phyloP scores from a whole-genome alignment of 352 stramenopile genomes.

The Phytophthora litchii region DNA sequence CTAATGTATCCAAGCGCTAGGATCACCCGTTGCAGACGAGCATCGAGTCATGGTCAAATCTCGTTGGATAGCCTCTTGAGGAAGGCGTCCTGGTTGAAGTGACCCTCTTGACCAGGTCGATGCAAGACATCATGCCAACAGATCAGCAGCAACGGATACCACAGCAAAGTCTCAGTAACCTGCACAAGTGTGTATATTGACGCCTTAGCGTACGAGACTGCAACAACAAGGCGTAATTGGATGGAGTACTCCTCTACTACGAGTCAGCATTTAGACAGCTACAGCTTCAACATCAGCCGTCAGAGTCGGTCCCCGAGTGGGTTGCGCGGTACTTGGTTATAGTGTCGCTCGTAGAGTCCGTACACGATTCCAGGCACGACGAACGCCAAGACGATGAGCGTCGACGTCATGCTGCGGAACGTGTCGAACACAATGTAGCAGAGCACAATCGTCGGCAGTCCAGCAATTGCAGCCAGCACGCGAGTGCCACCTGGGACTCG shows the following conservation, averaged over 20 bases:
- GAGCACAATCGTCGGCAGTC: slow-evolving; percentile 31
- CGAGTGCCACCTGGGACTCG: slow-evolving; percentile 39
- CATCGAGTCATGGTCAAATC: not conserved
- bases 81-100: slow-evolving; percentile 4
- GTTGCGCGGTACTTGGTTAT: slow-evolving; percentile 20
- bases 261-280: not conserved
- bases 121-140: not conserved
- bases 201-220: not conserved
- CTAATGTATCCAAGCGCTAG: slow-evolving; percentile 2
- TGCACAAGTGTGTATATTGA: slow-evolving; percentile 8
- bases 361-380: slow-evolving; percentile 41
- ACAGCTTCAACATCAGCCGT: slow-evolving; percentile 8
- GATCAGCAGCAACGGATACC: not conserved
- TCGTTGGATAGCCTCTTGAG: not conserved
- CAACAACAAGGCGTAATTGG: not conserved
- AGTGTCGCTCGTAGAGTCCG: slow-evolving; percentile 36
- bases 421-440: slow-evolving; percentile 46
- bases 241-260: not conserved
- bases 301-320: slow-evolving; percentile 15
- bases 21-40: not conserved
- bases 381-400: slow-evolving; percentile 45
- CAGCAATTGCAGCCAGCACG: slow-evolving; percentile 24
- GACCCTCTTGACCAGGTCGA: not conserved
- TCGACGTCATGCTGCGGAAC: slow-evolving; percentile 31
- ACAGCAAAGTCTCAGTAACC: not conserved